These are phyloP conservation scores for Globisporangium alternatum DNA, from an alignment of 352 stramenopile species.

Conservation along the genomic window DNA sequence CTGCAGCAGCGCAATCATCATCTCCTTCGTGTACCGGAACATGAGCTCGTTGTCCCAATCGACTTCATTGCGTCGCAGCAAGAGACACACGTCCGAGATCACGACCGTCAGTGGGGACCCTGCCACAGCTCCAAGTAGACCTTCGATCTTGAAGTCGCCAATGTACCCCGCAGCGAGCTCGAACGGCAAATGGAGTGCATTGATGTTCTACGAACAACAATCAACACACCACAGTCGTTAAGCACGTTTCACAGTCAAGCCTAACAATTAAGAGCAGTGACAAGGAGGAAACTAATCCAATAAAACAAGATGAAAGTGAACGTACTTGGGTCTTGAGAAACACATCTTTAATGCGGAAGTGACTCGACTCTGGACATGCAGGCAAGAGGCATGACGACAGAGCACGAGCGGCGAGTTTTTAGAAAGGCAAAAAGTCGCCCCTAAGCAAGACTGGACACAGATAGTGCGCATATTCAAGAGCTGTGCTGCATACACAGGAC, in stretches of 20 bases:
- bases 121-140: constrained; percentile 50
- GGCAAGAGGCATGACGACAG: not conserved
- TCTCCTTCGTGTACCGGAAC: constrained; percentile 66
- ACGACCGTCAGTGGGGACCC: constrained; percentile 52
- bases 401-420: not conserved
- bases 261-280: not conserved
- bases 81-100: constrained; percentile 58
- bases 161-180: constrained; percentile 64
- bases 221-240: not conserved
- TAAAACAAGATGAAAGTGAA: not conserved
- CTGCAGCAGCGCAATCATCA: constrained; percentile 57
- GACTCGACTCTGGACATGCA: constrained; percentile 44
- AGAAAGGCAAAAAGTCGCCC: not conserved
- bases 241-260: too few relatives aligned
- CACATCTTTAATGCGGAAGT: constrained; percentile 58
- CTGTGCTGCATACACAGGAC: not conserved
- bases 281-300: too few relatives aligned
- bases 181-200: constrained; percentile 62
- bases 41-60: constrained; percentile 70
- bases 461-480: not conserved
- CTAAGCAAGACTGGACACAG: not conserved
- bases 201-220: constrained; percentile 40
- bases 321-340: constrained; percentile 60
- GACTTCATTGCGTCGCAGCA: constrained; percentile 51
- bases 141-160: constrained; percentile 63